Base-by-base conservation (phyloP, 2,329 filamentous ascomycete species). In the Trichoderma sp. region DNA sequence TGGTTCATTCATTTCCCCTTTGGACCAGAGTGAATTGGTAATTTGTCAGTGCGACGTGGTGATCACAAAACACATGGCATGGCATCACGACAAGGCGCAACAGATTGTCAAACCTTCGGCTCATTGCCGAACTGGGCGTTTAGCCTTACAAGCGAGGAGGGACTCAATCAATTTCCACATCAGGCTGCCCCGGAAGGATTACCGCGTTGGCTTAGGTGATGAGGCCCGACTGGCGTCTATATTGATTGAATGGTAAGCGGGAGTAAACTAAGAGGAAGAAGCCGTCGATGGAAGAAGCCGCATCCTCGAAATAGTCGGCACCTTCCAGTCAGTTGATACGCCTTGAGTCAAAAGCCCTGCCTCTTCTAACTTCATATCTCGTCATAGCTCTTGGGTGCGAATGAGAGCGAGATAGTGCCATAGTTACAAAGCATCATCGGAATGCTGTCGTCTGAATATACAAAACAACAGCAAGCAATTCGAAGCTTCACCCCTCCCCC, bases 71-170 rank as follows among this genome's bases (percentile, higher is more conserved):
- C 39, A 17, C 39, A n/a, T 43, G 7, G 15, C 26, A 59, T 34
- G 20, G 20, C 58, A 62, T 39, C 32, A 62, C 32, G 23, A 39
- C 30, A 61, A n/a, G 15, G 32, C n/a, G 58, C 20, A 36, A 23
- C 3, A 26, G 20, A 8, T 8, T 34, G 11, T n/a, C 32, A 26
- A 43, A 32, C 50, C 50, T 59, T 68, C 65, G 65, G 65, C 53
- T 68, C 53, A 68, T 68, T 68, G 65, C 65, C 65, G 65, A 68
- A 59, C 55, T 50, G 53, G 34, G 36, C 53, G 7, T 32, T 20
- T 26, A 17, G 34, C 34, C 36, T 30, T n/a, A 23, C 36, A 47
- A 13, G n/a, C 34, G 20, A 39, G n/a, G n/a, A n/a, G n/a, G n/a
- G n/a, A n/a, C n/a, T n/a, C n/a, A n/a, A n/a, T n/a, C n/a, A 34